A percentile compares a stretch with the other conserved stretches of the same genome.
Conservation (phyloP, 306 rosid species). For the Quercus glauca region DNA sequence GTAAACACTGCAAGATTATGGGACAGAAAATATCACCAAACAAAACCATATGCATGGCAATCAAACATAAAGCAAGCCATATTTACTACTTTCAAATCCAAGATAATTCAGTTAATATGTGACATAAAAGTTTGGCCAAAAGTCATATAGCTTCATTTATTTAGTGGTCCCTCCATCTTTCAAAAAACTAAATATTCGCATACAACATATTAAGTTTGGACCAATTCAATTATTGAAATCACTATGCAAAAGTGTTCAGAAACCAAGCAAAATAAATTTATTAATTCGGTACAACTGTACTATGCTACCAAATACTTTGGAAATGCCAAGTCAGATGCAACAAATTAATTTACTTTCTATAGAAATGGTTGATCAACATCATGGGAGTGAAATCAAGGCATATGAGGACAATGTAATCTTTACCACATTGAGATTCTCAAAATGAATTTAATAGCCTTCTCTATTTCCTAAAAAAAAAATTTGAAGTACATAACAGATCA, state of each 20-base stretch:
- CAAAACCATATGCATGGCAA: not conserved
- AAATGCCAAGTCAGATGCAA: too few relatives aligned
- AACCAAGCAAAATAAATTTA: too few relatives aligned
- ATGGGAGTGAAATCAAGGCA: not conserved
- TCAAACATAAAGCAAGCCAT: not conserved
- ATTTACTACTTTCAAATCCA: not conserved
- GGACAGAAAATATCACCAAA: slow-evolving; percentile 3
- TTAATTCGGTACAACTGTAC: too few relatives aligned
- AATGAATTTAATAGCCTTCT: not conserved
- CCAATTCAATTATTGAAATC: too few relatives aligned
- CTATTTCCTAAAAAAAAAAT: not conserved
- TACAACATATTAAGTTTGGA: too few relatives aligned
- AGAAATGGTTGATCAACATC: not conserved
- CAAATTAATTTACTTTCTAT: too few relatives aligned
- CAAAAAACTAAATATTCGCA: too few relatives aligned
- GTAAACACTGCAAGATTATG: slow-evolving; percentile 20
- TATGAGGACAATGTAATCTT: not conserved
- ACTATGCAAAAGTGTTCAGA: too few relatives aligned
- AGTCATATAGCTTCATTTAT: not conserved
- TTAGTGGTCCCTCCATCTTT: too few relatives aligned
- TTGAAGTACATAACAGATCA: not conserved
- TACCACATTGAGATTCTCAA: not conserved
- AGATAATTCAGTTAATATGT: not conserved
- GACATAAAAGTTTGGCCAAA: not conserved
- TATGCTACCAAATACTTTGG: too few relatives aligned